Evolutionary conservation across 495 filamentous ascomycete genomes (phyloP), one percentile per base, ranked within the genome.

Genomic region (Lindgomyces ingoldianus): DNA sequence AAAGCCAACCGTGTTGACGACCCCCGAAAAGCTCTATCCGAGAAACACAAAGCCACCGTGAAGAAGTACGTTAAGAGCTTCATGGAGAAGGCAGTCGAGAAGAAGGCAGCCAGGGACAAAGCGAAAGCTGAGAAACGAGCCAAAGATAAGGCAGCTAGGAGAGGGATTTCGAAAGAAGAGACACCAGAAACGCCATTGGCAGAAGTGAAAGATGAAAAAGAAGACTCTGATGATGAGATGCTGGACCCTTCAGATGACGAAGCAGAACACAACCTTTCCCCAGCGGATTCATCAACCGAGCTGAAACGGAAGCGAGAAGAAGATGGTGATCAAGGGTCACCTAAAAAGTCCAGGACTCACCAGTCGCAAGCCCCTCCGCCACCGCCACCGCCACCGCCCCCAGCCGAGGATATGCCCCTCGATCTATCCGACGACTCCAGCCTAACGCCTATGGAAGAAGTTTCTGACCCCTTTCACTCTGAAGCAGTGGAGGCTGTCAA

Each of bases 1-100:
- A 96, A 95, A 74, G 85, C 93, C 68, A 82, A 84, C 42, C 87
- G 89, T 2, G 91, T 97, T 10, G 80, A 86, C 21, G 89, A 97
- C 68, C 93, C 91, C 3, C 90, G 48, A 9, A 57, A 84, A n/a
- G 81, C 83, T 50, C 87, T 97, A 67, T 82, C 82, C n/a, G 77
- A 85, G 27, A 91, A 89, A 67, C 90, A 93, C 69, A 86, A 87
- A 68, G 87, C 86, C 74, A 89, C 90, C 60, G 84, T 96, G 30
- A 94, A 90, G 74, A 84, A 81, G 52, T 91, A 85, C 69, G 91
- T 91, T 69, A 89, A 89, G 56, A 83, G 89, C 19, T 97, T 83
- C 75, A 91, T 97, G 72, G 90, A 93, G 30, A 91, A 91, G 70
- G 91, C 89, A 0, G 85, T 91, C 1, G 79, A 80, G 51, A 95